These are phyloP conservation scores for Tylopilus rubrobrunneus DNA, from an alignment of 768 basidiomycete genomes.

Conservation along the genomic window DNA sequence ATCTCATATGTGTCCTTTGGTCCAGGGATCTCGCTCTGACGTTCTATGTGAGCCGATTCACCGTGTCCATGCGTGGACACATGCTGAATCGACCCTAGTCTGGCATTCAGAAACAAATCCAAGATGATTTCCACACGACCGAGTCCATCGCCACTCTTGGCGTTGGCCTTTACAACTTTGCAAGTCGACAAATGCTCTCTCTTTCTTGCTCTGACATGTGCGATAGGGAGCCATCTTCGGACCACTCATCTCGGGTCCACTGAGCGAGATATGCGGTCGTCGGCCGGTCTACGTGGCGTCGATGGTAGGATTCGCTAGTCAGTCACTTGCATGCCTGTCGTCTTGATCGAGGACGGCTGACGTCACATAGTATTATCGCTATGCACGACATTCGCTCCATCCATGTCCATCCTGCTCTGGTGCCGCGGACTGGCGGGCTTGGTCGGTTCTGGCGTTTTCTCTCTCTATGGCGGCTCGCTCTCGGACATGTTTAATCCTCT, in stretches of 20 bases:
- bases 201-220: not conserved
- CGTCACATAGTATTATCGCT: slow-evolving; percentile 19
- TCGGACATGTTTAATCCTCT: slow-evolving; percentile 28
- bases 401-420: slow-evolving; percentile 14
- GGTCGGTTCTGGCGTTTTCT: slow-evolving; percentile 25
- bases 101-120: slow-evolving; percentile 27
- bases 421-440: slow-evolving; percentile 22
- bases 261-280: slow-evolving; percentile 26
- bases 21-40: slow-evolving; percentile 25
- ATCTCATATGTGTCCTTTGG: not conserved
- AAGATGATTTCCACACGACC: slow-evolving; percentile 19
- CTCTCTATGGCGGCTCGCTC: slow-evolving; percentile 29
- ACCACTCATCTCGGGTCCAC: slow-evolving; percentile 22
- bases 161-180: slow-evolving; percentile 26
- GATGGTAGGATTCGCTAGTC: slow-evolving; percentile 22
- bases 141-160: slow-evolving; percentile 24
- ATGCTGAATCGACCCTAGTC: slow-evolving; percentile 17
- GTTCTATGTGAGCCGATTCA: slow-evolving; percentile 22
- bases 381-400: slow-evolving; percentile 21
- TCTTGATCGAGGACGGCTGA: slow-evolving; percentile 4
- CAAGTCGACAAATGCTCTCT: slow-evolving; percentile 2
- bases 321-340: not conserved
- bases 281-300: slow-evolving; percentile 20
- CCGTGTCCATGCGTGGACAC: not conserved
- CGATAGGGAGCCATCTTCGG: slow-evolving; percentile 23